Evolutionary conservation across 495 filamentous ascomycete genomes (phyloP).

Genomic region (Staphylotrichum tortipilum): DNA sequence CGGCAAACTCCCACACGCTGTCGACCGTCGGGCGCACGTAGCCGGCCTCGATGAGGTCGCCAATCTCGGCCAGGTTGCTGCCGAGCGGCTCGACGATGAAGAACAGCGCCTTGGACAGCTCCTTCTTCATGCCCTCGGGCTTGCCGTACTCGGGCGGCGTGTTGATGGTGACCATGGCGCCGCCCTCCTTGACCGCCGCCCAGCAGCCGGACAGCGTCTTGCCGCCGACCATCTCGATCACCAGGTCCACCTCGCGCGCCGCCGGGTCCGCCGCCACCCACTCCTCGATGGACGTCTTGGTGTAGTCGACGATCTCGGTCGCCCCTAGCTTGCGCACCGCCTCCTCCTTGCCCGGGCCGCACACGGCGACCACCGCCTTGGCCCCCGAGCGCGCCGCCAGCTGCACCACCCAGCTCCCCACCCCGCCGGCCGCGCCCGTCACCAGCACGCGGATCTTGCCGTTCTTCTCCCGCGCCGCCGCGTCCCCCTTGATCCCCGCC

Average conservation of each 20-base stretch:
- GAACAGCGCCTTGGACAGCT: slow-evolving; percentile 26
- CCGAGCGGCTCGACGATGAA: slow-evolving; percentile 53
- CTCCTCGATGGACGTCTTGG: slow-evolving; percentile 31
- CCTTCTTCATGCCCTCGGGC: slow-evolving; percentile 27
- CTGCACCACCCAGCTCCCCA: slow-evolving; percentile 51
- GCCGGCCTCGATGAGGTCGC: slow-evolving; percentile 50
- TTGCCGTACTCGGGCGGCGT: slow-evolving; percentile 38
- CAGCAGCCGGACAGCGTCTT: slow-evolving; percentile 45
- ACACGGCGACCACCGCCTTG: slow-evolving; percentile 48
- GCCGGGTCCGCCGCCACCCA: slow-evolving; percentile 43
- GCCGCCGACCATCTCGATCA: slow-evolving; percentile 57
- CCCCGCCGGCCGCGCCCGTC: slow-evolving; percentile 55
- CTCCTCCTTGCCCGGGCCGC: slow-evolving; percentile 48
- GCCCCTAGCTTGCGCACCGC: slow-evolving; percentile 52
- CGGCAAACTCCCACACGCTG: slow-evolving; percentile 50
- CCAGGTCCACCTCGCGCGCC: slow-evolving; percentile 43
- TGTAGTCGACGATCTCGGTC: slow-evolving; percentile 64
- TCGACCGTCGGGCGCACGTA: slow-evolving; percentile 55
- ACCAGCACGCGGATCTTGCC: slow-evolving; percentile 52
- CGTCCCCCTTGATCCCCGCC: slow-evolving; percentile 17
- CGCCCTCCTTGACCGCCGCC: slow-evolving; percentile 48
- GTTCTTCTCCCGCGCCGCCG: slow-evolving; percentile 40
- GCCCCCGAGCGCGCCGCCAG: slow-evolving; percentile 44
- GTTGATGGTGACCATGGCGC: slow-evolving; percentile 37
- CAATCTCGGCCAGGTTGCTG: slow-evolving; percentile 51